phyloP scores from a whole-genome alignment of 2,329 filamentous ascomycete species.

The Aspergillus sp. region DNA sequence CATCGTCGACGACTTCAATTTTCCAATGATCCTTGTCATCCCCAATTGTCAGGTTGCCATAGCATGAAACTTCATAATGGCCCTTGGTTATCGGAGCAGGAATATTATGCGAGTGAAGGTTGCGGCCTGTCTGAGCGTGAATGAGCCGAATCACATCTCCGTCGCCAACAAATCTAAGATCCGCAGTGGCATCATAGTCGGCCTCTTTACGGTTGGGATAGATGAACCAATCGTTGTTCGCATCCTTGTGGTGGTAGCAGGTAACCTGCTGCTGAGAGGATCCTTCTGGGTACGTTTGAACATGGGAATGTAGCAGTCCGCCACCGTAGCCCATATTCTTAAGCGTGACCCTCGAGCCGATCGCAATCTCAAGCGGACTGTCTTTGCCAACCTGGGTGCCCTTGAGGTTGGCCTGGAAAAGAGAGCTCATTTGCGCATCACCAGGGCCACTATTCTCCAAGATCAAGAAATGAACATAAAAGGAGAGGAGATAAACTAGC shows the following conservation, averaged over 20 bases:
- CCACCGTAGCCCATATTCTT: slow-evolving; percentile 99
- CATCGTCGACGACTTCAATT: slow-evolving; percentile 88
- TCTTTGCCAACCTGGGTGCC: slow-evolving; percentile 94
- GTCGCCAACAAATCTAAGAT: slow-evolving; percentile 75
- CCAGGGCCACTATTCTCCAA: slow-evolving; percentile 92
- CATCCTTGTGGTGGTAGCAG: slow-evolving; percentile 99
- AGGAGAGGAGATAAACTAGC: slow-evolving; percentile 92
- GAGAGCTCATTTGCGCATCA: slow-evolving; percentile 99
- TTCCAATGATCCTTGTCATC: slow-evolving; percentile 98
- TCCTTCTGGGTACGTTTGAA: slow-evolving; percentile 94
- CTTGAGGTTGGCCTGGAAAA: slow-evolving; percentile 95
- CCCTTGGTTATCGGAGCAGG: slow-evolving; percentile 86
- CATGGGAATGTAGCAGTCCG: slow-evolving; percentile 92
- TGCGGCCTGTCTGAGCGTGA: slow-evolving; percentile 93
- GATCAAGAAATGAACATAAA: slow-evolving; percentile 92
- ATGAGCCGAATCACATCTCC: slow-evolving; percentile 81
- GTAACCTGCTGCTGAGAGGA: slow-evolving; percentile 95
- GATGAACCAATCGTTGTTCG: slow-evolving; percentile 99
- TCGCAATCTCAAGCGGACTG: slow-evolving; percentile 88
- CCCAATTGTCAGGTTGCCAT: slow-evolving; percentile 92
- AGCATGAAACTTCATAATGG: slow-evolving; percentile 91
- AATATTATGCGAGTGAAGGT: slow-evolving; percentile 92
- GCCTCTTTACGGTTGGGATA: slow-evolving; percentile 84
- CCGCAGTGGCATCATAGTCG: slow-evolving; percentile 73
- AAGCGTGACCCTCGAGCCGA: slow-evolving; percentile 86